A percentile compares a stretch with the other conserved stretches of the same genome.
phyloP scores from a whole-genome alignment of 805 yeast species.

The Metschnikowia aberdeeniae region DNA sequence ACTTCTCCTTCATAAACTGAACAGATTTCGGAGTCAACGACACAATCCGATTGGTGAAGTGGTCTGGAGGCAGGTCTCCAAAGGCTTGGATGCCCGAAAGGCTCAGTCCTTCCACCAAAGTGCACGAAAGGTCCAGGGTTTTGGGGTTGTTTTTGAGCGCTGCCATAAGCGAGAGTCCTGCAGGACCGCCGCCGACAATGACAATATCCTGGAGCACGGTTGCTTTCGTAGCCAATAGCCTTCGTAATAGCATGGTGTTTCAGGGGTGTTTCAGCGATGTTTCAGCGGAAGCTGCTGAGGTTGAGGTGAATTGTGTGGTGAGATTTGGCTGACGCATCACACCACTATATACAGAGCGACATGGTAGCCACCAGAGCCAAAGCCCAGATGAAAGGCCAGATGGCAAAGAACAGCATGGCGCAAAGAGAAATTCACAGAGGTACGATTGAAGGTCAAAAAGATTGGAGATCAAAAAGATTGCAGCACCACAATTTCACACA shows the following conservation, averaged over 20 bases:
- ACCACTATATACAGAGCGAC: no score
- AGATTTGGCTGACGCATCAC: no score
- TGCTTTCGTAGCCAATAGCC: conserved; percentile 11
- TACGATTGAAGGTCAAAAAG: no score
- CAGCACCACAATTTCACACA: no score
- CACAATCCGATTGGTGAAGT: conserved; percentile 74
- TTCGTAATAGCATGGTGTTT: conserved; percentile 9
- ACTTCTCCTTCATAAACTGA: conserved; percentile 51
- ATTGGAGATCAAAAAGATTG: no score
- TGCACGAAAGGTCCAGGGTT: conserved; percentile 56
- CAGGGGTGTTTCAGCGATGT: background rate
- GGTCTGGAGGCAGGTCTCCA: conserved; percentile 39
- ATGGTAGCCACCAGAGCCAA: no score
- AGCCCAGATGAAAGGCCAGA: no score
- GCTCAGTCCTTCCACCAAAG: conserved; percentile 70
- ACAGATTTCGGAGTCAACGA: conserved; percentile 82
- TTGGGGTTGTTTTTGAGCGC: conserved; percentile 68
- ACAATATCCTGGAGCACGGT: conserved; percentile 55
- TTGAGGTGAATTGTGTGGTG: no score
- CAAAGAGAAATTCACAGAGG: no score
- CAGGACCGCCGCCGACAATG: conserved; percentile 96
- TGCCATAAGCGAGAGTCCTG: conserved; percentile 83
- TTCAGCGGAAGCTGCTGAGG: background rate
- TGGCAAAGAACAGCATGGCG: no score
- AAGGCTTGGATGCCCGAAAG: conserved; percentile 51